Evolutionary conservation across 768 basidiomycete genomes (phyloP).

Genomic region (Cyathus striatus): DNA sequence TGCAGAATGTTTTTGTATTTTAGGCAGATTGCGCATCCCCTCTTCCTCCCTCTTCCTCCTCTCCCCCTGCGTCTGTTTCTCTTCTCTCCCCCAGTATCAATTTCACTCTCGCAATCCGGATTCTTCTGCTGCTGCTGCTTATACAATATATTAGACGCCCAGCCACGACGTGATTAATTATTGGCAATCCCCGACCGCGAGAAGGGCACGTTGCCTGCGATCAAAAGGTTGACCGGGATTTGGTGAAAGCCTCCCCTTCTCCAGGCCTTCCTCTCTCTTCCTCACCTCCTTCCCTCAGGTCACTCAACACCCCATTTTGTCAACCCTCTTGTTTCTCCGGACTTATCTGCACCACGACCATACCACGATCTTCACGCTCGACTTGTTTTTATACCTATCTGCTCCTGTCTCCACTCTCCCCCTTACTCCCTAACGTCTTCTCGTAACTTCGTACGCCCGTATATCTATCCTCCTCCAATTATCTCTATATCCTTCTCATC

Average conservation of each 20-base stretch:
- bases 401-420: constrained; percentile 9
- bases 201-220: constrained; percentile 74
- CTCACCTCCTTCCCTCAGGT: constrained; percentile 21
- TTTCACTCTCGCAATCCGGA: too few species aligned
- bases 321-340: too few species aligned
- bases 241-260: constrained; percentile 50
- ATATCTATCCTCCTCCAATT: constrained; percentile 1
- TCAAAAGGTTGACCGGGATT: constrained; percentile 59
- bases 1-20: too few species aligned
- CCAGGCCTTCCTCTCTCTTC: constrained; percentile 47
- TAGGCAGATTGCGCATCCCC: too few species aligned
- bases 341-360: constrained; percentile 21
- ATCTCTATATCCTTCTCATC: not conserved
- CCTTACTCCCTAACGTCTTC: not conserved
- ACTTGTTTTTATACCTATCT: constrained; percentile 23
- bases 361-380: constrained; percentile 55
- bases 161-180: constrained; percentile 18
- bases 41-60: too few species aligned
- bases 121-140: too few species aligned
- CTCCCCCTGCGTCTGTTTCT: too few species aligned
- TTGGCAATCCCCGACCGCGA: constrained; percentile 46
- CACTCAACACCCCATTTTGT: too few species aligned
- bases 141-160: constrained; percentile 8
- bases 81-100: constrained; percentile 2
- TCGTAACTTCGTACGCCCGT: not conserved